Evolutionary conservation across 78 protist species (phyloP).

Genomic region (Chrysochromulina tobinii): DNA sequence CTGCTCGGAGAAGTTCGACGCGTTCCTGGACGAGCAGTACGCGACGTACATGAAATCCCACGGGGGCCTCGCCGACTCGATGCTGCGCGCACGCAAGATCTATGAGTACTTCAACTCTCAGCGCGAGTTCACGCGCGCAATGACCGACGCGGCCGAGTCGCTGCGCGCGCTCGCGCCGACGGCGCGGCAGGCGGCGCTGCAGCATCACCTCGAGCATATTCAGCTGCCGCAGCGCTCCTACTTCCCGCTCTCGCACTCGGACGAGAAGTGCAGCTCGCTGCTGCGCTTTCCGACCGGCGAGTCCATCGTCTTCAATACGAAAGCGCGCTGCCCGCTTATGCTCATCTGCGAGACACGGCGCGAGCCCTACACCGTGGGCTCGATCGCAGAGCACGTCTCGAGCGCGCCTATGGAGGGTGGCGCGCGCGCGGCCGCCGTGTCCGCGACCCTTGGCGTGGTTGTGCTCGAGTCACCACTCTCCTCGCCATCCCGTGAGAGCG

Average conservation of each 20-base stretch:
- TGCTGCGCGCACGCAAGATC: no score
- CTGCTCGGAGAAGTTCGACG: no score
- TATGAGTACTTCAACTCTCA: background rate
- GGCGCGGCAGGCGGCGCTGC: background rate
- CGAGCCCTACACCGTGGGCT: background rate
- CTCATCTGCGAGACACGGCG: background rate
- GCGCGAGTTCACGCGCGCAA: background rate
- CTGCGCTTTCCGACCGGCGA: background rate
- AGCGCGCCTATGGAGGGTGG: no score
- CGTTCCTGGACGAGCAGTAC: no score
- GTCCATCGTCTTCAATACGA: background rate
- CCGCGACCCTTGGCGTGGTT: no score
- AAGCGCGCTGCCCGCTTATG: conserved; percentile 2
- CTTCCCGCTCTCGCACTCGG: background rate
- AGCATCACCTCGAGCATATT: background rate
- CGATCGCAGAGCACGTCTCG: no score
- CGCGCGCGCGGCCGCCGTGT: no score
- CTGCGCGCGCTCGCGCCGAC: background rate
- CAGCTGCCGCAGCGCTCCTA: background rate
- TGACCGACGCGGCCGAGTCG: background rate
- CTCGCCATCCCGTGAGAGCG: no score
- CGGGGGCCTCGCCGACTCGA: no score
- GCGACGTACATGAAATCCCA: no score
- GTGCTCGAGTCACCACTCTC: no score
- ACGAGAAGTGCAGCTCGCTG: background rate